These are phyloP conservation scores for Psophocarpus tetragonolobus DNA, from an alignment of 306 rosid species.

Conservation along the genomic window DNA sequence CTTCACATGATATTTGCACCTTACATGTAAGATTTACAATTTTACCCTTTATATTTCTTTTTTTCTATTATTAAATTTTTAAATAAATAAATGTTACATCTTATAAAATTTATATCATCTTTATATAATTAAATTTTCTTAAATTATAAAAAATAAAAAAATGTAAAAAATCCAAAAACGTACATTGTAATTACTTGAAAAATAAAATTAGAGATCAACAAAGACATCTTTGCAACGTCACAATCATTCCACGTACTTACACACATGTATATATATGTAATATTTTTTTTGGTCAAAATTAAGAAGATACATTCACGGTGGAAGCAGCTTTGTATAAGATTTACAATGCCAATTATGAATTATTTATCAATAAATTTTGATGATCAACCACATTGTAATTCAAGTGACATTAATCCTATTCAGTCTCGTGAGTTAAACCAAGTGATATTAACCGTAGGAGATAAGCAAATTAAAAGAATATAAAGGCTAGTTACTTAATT, in stretches of 20 bases:
- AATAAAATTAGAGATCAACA: background rate
- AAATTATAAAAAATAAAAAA: too few relatives aligned
- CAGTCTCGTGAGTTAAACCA: background rate
- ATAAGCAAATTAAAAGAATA: background rate
- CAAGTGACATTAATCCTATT: background rate
- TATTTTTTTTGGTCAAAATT: background rate
- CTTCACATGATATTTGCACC: background rate
- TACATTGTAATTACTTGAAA: too few relatives aligned
- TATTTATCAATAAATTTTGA: too few relatives aligned
- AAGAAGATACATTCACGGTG: background rate
- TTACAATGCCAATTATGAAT: too few relatives aligned
- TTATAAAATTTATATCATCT: too few relatives aligned
- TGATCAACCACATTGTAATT: too few relatives aligned
- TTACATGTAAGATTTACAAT: background rate
- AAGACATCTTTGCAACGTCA: background rate
- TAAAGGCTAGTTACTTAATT: background rate
- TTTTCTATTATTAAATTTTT: too few relatives aligned
- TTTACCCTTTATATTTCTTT: too few relatives aligned
- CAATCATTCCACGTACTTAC: too few relatives aligned
- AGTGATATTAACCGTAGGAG: background rate
- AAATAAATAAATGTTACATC: too few relatives aligned
- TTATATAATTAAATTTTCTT: too few relatives aligned
- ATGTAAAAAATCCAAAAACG: too few relatives aligned
- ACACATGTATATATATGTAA: background rate
- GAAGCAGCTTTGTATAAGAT: background rate